phyloP scores from a whole-genome alignment of 176 grass and related monocot species.

The Aegilops tauschii region DNA sequence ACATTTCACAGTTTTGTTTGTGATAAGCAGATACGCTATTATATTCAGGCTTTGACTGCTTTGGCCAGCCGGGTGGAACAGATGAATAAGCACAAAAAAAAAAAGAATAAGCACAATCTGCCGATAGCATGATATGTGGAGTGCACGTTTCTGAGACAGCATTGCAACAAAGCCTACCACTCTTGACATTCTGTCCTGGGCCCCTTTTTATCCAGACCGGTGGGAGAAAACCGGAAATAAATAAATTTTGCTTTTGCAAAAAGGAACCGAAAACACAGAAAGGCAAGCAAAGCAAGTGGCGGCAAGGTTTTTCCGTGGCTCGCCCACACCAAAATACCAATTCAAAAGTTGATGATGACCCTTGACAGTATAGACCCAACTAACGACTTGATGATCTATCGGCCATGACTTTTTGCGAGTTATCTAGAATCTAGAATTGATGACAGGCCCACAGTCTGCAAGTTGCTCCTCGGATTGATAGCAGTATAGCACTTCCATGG shows the following conservation, averaged over 20 bases:
- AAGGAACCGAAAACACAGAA: not conserved
- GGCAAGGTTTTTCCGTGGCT: not conserved
- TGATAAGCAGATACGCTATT: not conserved
- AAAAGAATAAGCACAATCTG: not conserved
- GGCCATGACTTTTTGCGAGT: not conserved
- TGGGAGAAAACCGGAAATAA: not conserved
- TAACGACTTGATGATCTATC: not conserved
- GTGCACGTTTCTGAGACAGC: not conserved
- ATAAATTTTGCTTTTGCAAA: not conserved
- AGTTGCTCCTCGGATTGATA: not conserved
- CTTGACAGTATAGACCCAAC: not conserved
- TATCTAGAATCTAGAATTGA: not conserved
- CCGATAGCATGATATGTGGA: not conserved
- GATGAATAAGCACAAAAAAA: not conserved
- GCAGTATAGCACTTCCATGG: not conserved
- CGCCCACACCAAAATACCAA: not conserved
- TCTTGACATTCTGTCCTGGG: not conserved
- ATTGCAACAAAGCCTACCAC: not conserved
- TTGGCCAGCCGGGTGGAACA: not conserved
- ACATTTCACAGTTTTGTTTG: too few relatives aligned
- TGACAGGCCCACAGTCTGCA: not conserved
- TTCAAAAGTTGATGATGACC: not conserved
- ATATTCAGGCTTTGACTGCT: too few relatives aligned
- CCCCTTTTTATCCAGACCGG: not conserved
- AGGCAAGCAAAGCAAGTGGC: not conserved